Conservation (phyloP, 768 basidiomycete genomes). For the Cystobasidium tubakii region DNA sequence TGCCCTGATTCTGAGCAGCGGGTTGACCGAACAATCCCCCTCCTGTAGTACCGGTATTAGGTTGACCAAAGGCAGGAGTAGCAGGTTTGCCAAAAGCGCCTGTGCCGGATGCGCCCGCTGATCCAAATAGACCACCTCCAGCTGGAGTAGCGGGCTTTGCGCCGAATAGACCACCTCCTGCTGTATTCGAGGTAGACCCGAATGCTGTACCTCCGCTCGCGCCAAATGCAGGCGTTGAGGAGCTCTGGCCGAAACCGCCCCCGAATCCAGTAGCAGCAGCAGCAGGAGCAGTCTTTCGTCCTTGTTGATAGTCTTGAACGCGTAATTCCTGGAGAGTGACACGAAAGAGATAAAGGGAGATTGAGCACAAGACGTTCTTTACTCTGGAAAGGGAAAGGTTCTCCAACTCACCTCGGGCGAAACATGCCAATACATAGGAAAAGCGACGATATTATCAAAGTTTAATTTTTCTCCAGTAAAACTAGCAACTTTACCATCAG, state of each 20-base stretch:
- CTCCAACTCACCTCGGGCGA: slow-evolving; percentile 20
- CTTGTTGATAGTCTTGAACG: slow-evolving; percentile 21
- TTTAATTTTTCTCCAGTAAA: slow-evolving; percentile 16
- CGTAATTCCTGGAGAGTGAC: slow-evolving; percentile 16
- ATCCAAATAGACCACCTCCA: slow-evolving; percentile 3
- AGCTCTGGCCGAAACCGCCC: background rate
- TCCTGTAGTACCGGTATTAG: background rate
- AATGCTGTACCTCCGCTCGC: background rate
- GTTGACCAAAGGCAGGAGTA: slow-evolving; percentile 2
- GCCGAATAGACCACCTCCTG: background rate
- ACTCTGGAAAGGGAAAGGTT: background rate
- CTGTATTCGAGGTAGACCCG: background rate
- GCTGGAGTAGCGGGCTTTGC: background rate
- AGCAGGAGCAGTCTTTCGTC: slow-evolving; percentile 10
- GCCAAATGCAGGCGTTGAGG: slow-evolving; percentile 12
- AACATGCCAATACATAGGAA: slow-evolving; percentile 26
- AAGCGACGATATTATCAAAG: slow-evolving; percentile 23
- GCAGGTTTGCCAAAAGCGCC: slow-evolving; percentile 34
- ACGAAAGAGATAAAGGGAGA: background rate
- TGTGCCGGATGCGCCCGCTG: slow-evolving; percentile 15
- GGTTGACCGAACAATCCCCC: slow-evolving; percentile 35
- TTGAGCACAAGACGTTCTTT: background rate
- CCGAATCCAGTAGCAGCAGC: slow-evolving; percentile 26
- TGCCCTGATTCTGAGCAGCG: background rate
- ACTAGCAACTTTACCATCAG: background rate